A percentile compares a stretch with the other conserved stretches of the same genome.
phyloP scores from a whole-genome alignment of 805 yeast species.

The Zygotorulaspora chibaensis region DNA sequence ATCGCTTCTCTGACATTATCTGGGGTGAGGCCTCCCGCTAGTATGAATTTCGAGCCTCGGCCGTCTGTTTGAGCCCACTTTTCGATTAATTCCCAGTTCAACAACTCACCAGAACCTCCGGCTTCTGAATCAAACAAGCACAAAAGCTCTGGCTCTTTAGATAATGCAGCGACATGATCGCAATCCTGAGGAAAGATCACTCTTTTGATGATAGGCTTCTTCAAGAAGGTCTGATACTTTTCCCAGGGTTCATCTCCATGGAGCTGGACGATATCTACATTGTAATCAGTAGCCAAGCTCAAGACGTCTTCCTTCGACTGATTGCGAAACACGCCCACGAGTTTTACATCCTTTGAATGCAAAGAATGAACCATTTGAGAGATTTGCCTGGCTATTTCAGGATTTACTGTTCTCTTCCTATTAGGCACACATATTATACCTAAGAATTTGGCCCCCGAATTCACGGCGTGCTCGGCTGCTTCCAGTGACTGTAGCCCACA shows the following conservation, averaged over 20 bases:
- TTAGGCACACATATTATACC: slow-evolving; percentile 89
- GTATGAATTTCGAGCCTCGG: slow-evolving; percentile 40
- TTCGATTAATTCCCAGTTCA: slow-evolving; percentile 63
- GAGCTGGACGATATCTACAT: slow-evolving; percentile 76
- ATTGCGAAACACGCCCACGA: slow-evolving; percentile 89
- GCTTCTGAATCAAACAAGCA: slow-evolving; percentile 79
- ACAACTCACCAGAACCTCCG: slow-evolving; percentile 87
- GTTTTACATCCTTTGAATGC: slow-evolving; percentile 51
- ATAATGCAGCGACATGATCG: slow-evolving; percentile 29
- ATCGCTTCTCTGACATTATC: slow-evolving; percentile 62
- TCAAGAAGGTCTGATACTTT: slow-evolving; percentile 36
- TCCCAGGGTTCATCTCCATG: slow-evolving; percentile 63
- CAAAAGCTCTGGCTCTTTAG: slow-evolving; percentile 33
- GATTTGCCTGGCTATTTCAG: slow-evolving; percentile 44
- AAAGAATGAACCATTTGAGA: slow-evolving; percentile 38
- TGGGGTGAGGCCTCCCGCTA: slow-evolving; percentile 89
- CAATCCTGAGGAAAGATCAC: slow-evolving; percentile 56
- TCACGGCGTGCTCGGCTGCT: slow-evolving; percentile 69
- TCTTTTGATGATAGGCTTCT: slow-evolving; percentile 67
- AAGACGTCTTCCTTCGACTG: slow-evolving; percentile 65
- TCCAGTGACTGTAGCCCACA: slow-evolving; percentile 73
- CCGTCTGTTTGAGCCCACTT: slow-evolving; percentile 38
- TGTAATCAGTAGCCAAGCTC: slow-evolving; percentile 37
- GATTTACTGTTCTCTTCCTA: slow-evolving; percentile 63
- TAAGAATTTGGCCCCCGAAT: slow-evolving; percentile 65